Percentiles rank a stretch among this genome's conserved stretches.
These are phyloP conservation scores for Agastache rugosa DNA, from an alignment of 257 asterid species.

Conservation along the genomic window DNA sequence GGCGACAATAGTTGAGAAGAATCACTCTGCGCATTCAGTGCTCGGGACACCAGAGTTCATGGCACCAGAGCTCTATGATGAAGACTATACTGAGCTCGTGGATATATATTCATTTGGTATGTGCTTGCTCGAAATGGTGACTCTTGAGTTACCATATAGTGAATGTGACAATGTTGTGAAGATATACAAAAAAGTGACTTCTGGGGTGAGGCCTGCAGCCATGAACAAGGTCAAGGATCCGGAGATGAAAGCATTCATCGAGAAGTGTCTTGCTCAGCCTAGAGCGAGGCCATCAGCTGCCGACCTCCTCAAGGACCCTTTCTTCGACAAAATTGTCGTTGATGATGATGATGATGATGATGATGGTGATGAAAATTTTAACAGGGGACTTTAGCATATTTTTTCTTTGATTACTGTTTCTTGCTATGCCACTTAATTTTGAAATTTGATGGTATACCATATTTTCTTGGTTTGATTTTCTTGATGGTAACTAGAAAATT, in stretches of 20 bases:
- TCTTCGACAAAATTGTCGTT: constrained; percentile 58
- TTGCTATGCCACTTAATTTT: neutral
- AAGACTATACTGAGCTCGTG: constrained; percentile 63
- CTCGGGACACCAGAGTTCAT: constrained; percentile 86
- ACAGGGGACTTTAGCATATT: neutral
- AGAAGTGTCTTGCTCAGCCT: constrained; percentile 73
- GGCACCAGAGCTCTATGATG: constrained; percentile 82
- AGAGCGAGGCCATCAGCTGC: constrained; percentile 75
- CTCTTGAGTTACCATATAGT: constrained; percentile 65
- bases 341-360: constrained; percentile 59
- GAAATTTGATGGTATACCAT: neutral
- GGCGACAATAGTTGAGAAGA: constrained; percentile 65
- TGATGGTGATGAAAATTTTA: constrained; percentile 10
- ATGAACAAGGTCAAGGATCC: constrained; percentile 71
- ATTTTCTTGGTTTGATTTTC: neutral
- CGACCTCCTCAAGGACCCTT: constrained; percentile 69
- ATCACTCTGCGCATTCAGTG: constrained; percentile 65
- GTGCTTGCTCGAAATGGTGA: constrained; percentile 88
- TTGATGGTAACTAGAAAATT: neutral
- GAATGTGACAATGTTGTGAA: constrained; percentile 71
- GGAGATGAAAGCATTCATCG: constrained; percentile 63
- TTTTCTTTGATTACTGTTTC: too few relatives aligned
- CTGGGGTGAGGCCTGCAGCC: constrained; percentile 73
- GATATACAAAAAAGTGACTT: constrained; percentile 70
- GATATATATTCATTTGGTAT: constrained; percentile 81